Conservation (phyloP, 768 basidiomycete genomes). For the Trametopsis cervina region DNA sequence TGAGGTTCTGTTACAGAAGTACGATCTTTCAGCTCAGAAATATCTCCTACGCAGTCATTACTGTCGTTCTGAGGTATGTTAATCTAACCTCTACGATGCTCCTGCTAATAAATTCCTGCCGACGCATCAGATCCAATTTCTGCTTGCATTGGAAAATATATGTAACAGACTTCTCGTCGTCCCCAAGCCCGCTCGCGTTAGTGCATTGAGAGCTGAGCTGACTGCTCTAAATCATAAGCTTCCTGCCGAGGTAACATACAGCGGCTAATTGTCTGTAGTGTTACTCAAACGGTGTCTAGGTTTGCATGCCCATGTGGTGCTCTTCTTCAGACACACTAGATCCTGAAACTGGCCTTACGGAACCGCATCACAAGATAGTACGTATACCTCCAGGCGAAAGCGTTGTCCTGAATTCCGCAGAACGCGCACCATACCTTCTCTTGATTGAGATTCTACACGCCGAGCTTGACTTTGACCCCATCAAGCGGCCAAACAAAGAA, state of each 20-base stretch:
- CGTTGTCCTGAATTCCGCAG: conserved; percentile 96
- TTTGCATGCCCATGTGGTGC: conserved; percentile 89
- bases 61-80: conserved; percentile 74
- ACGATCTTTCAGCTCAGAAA: conserved; percentile 59
- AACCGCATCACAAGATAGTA: conserved; percentile 90
- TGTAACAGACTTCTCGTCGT: conserved; percentile 87
- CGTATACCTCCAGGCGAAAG: conserved; percentile 97
- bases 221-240: conserved; percentile 94
- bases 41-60: conserved; percentile 81
- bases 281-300: conserved; percentile 30
- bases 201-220: conserved; percentile 92
- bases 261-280: conserved; percentile 7
- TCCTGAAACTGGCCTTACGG: conserved; percentile 32
- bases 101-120: neutral
- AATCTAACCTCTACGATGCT: neutral
- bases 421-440: conserved; percentile 89
- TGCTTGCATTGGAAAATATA: conserved; percentile 86
- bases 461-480: conserved; percentile 90
- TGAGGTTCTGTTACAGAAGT: conserved; percentile 58
- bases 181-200: conserved; percentile 89
- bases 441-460: conserved; percentile 85
- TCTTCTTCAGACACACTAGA: conserved; percentile 55
- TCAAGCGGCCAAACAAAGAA: conserved; percentile 78
- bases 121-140: conserved; percentile 64
- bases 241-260: conserved; percentile 73